Evolutionary conservation across 352 stramenopile genomes (phyloP), one percentile per base, ranked within the genome.

Genomic region (Blastocystis hominis): DNA sequence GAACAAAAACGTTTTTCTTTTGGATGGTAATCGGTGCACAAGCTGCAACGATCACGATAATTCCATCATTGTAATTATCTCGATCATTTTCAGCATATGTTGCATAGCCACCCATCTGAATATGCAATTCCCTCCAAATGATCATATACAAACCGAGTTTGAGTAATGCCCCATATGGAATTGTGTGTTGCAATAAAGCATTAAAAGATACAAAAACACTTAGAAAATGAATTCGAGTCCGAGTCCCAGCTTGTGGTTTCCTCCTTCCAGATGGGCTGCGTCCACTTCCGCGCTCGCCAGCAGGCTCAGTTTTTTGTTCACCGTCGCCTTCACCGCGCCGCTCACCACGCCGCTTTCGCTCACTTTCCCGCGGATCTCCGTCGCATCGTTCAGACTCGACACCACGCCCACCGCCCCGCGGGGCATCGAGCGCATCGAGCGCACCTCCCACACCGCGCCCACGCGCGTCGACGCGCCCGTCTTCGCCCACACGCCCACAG

Each of bases 191-290:
- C 24, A 30, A 30, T 30, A 30, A 30, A 30, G 24, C 24, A 30
- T 30, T 30, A 30, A 30, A 30, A 30, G 24, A 30, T 30, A 30
- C 24, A 30, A 30, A 30, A 44, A 17, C 17, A 40, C 42, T 80
- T 66, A 80, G 63, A 80, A 80, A 24, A 80, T 6, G 47, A 63
- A 80, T 36, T 80, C 70, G 2, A 80, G 7, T 44, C 70, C 70
- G 10, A 80, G 46, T 66, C 70, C 70, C 1, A 80, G 13, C 30
- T 56, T 61, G 70, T 80, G 42, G 46, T 80, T 80, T 59, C 44
- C 70, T 7, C 6, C 54, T 2, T 62, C 63, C 70, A 80, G 54
- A 61, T 80, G 24, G 24, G 15, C 34, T 0, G 38, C 10, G 40
- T 80, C 70, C 47, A 80, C 70, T 9, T 15, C 63, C 70, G 63